Percentiles rank a stretch among this genome's conserved stretches.
These are phyloP conservation scores for Paramecium bursaria DNA, from an alignment of 73 alveolate genomes.

Conservation along the genomic window DNA sequence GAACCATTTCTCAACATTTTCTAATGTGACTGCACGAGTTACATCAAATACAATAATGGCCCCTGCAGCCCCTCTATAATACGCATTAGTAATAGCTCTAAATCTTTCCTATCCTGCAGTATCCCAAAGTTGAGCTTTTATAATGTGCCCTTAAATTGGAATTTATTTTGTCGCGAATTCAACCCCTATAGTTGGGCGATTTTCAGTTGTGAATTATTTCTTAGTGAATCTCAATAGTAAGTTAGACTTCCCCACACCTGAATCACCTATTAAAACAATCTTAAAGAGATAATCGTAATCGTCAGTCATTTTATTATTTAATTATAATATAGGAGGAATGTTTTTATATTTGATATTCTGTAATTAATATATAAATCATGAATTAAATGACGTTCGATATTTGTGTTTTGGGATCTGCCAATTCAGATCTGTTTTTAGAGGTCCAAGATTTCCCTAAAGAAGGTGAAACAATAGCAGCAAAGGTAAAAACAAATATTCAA, in stretches of 20 bases:
- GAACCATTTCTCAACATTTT: slow-evolving; percentile 73
- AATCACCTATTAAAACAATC: slow-evolving; percentile 78
- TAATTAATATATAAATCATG: slow-evolving; percentile 41
- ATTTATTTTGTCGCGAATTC: slow-evolving; percentile 71
- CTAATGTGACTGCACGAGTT: slow-evolving; percentile 68
- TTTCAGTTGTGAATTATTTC: slow-evolving; percentile 71
- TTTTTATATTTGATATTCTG: no score
- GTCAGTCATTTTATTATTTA: slow-evolving; percentile 32
- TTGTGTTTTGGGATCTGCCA: slow-evolving; percentile 73
- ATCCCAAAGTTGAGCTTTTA: slow-evolving; percentile 86
- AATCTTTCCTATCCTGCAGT: slow-evolving; percentile 86
- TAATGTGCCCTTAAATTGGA: slow-evolving; percentile 4
- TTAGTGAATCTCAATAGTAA: slow-evolving; percentile 72
- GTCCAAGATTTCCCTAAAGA: slow-evolving; percentile 65
- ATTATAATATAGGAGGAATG: no score
- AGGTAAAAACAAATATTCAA: background rate
- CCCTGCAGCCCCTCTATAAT: slow-evolving; percentile 78
- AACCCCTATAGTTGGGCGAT: slow-evolving; percentile 76
- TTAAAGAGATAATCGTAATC: slow-evolving; percentile 74
- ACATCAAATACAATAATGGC: slow-evolving; percentile 78
- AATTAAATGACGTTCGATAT: slow-evolving; percentile 48
- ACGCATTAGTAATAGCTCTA: slow-evolving; percentile 75
- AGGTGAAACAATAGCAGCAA: slow-evolving; percentile 75
- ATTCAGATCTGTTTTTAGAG: slow-evolving; percentile 71
- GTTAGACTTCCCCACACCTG: slow-evolving; percentile 80